Evolutionary conservation across 1,139 yeast genomes (phyloP), one percentile per base, ranked within the genome.

Genomic region (Sugiyamaella japonica): DNA sequence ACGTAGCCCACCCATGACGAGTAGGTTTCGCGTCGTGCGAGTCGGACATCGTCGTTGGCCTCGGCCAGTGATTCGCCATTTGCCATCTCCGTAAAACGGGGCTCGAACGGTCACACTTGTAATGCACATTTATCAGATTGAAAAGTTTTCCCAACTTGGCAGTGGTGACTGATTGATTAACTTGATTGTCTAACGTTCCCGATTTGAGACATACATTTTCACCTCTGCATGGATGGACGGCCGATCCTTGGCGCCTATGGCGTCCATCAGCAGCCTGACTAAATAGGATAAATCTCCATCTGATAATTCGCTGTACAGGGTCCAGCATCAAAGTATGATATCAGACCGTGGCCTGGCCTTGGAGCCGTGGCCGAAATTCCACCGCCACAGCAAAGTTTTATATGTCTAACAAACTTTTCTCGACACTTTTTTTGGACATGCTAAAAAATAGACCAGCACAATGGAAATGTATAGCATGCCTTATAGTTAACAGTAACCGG

Each of bases 111-210:
- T 20, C 25, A 6, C 25, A 6, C 36, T n/a, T 31, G 36, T 8
- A 31, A n/a, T 31, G 36, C 36, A 10, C 12, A 12, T 31, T 44
- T 44, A 44, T 44, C 48, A 32, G 48, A 44, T 44, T 31, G 48
- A 44, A 44, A 44, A 10, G 29, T 44, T 44, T 31, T 39, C 48
- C 16, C 32, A 34, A 16, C 17, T 36, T n/a, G 48, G 17, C 17
- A 32, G 32, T 16, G 16, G 39, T 44, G 48, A 32, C 31, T 44
- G 48, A 44, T 44, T 44, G 48, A 44, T 44, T 44, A 16, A 31
- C 29, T 42, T 13, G 29, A 13, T 8, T 13, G 23, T 29, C 10
- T 29, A 29, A 29, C 34, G 16, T 44, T 28, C 23, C 13, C 25
- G 25, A 20, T 20, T 20, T 20, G 25, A 20, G 25, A 25, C 23